Percentiles rank a stretch among this genome's conserved stretches.
Evolutionary conservation across 2,329 filamentous ascomycete genomes (phyloP).

Genomic region (Huntiella omanensis): DNA sequence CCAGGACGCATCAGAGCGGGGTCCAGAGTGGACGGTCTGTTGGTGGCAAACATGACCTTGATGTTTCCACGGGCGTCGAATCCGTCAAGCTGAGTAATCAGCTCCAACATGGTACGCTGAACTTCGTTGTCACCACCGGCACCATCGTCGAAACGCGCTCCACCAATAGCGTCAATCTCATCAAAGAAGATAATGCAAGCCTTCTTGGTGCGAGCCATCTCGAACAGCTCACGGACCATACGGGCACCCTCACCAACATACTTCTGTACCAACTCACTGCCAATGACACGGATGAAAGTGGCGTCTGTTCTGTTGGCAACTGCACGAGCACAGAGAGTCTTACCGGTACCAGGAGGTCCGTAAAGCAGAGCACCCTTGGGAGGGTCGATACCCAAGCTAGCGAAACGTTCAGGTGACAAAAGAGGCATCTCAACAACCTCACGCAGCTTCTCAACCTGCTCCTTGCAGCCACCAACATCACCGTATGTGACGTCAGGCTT

Average conservation of each 20-base stretch:
- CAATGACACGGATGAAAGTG: slow-evolving; percentile 96
- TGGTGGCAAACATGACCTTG: slow-evolving; percentile 99
- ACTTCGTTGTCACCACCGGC: slow-evolving; percentile 96
- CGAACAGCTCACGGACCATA: slow-evolving; percentile 97
- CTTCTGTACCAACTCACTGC: slow-evolving; percentile 94
- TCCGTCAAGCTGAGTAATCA: slow-evolving; percentile 91
- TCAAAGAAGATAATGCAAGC: slow-evolving; percentile 96
- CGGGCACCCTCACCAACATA: slow-evolving; percentile 95
- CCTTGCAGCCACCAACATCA: slow-evolving; percentile 96
- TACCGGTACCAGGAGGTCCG: slow-evolving; percentile 93
- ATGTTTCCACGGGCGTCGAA: slow-evolving; percentile 96
- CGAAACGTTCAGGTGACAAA: slow-evolving; percentile 88
- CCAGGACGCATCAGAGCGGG: slow-evolving; percentile 94
- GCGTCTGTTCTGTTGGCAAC: slow-evolving; percentile 96
- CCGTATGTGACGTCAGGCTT: slow-evolving; percentile 98
- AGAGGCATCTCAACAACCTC: slow-evolving; percentile 98
- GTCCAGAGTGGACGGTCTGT: slow-evolving; percentile 85
- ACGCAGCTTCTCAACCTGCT: slow-evolving; percentile 96
- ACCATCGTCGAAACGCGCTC: slow-evolving; percentile 89
- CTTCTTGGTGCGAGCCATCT: slow-evolving; percentile 99
- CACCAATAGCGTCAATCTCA: slow-evolving; percentile 91
- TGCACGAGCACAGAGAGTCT: slow-evolving; percentile 91
- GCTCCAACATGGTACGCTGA: slow-evolving; percentile 91
- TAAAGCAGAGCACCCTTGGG: slow-evolving; percentile 95
- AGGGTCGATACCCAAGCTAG: slow-evolving; percentile 95